Percentiles rank a stretch among this genome's conserved stretches.
Conservation (phyloP, 768 basidiomycete species). For the Rhizopogon vulgaris region DNA sequence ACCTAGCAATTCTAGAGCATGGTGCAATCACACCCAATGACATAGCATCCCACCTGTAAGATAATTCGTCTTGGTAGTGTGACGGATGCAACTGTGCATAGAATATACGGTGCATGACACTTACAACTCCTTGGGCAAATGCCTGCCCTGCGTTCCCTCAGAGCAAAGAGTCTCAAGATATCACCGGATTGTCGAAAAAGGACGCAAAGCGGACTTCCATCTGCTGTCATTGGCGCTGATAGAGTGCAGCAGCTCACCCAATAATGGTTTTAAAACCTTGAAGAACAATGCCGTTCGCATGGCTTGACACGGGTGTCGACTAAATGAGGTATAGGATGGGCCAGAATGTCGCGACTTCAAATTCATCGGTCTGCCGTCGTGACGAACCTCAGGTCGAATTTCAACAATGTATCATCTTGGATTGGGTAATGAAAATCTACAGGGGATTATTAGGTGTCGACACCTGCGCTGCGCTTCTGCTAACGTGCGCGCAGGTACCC, state of each 20-base stretch:
- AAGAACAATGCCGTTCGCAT: background rate
- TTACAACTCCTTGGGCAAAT: background rate
- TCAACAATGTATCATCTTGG: too few species aligned
- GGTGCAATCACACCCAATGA: background rate
- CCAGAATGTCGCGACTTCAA: too few species aligned
- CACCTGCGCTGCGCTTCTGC: background rate
- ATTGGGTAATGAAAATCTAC: background rate
- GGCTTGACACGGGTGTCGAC: too few species aligned
- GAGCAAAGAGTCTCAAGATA: background rate
- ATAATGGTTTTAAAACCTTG: too few species aligned
- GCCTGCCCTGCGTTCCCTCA: background rate
- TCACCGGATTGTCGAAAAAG: background rate
- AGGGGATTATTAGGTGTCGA: too few species aligned
- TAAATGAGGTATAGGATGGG: too few species aligned
- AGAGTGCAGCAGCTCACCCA: background rate
- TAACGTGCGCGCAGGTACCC: constrained; percentile 6
- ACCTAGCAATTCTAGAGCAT: background rate
- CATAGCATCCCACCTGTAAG: background rate
- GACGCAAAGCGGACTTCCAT: background rate
- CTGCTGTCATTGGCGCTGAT: background rate
- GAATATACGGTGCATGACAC: background rate
- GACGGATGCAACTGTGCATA: background rate
- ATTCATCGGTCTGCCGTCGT: too few species aligned
- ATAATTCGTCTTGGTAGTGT: background rate
- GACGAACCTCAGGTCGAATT: too few species aligned